Percentiles rank a stretch among this genome's conserved stretches.
phyloP scores from a whole-genome alignment of 305 asterid species.

The Fraxinus baroniana region DNA sequence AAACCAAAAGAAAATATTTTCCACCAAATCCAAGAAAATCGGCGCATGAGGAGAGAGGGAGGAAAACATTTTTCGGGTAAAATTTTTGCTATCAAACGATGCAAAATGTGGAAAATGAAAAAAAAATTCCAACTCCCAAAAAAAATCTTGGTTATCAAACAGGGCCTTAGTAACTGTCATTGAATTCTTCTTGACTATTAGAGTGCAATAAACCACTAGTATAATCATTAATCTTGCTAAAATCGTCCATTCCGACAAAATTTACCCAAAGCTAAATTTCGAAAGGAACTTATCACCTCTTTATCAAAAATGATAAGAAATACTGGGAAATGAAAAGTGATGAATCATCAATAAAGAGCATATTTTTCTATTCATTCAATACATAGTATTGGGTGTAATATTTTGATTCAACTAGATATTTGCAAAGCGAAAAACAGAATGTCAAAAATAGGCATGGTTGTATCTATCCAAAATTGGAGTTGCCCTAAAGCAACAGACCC shows the following conservation, averaged over 20 bases:
- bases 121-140: too few species aligned
- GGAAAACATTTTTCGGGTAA: too few species aligned
- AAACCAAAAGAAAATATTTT: too few species aligned
- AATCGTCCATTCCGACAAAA: neutral
- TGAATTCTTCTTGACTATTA: neutral
- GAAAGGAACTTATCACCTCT: neutral
- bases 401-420: neutral
- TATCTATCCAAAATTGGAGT: neutral
- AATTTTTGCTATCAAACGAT: too few species aligned
- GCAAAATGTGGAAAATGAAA: too few species aligned
- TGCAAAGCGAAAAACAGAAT: neutral
- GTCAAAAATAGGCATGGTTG: neutral
- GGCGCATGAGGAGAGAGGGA: too few species aligned
- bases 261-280: neutral
- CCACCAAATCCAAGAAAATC: too few species aligned
- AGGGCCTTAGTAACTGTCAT: too few species aligned
- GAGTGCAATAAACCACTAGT: neutral
- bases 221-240: neutral
- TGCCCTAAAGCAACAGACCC: constrained; percentile 20
- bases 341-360: neutral
- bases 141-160: too few species aligned
- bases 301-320: neutral
- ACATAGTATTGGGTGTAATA: neutral
- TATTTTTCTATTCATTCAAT: neutral
- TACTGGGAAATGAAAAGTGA: neutral